These are phyloP conservation scores for Nigrospora osmanthi DNA, from an alignment of 2,329 filamentous ascomycete species.

Conservation along the genomic window DNA sequence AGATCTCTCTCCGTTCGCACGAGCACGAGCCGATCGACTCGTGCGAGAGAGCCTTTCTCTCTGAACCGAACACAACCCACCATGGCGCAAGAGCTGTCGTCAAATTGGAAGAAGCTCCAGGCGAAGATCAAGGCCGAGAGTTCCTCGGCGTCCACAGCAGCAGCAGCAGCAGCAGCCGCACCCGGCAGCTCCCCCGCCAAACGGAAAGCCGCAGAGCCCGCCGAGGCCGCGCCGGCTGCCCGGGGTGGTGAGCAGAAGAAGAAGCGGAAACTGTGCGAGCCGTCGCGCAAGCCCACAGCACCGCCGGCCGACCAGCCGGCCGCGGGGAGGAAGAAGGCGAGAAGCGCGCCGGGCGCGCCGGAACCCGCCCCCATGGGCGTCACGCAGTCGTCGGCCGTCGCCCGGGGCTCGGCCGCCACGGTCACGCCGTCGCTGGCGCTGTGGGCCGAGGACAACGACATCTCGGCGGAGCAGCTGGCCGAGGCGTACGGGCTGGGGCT, in stretches of 20 bases:
- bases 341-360: constrained; percentile 16
- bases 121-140: constrained; percentile 45
- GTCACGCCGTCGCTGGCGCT: constrained; percentile 48
- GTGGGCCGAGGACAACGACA: constrained; percentile 53
- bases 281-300: constrained; percentile 4
- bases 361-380: constrained; percentile 50
- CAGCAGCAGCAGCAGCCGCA: no score
- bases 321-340: constrained; percentile 7
- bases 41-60: no score
- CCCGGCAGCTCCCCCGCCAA: constrained; percentile 28
- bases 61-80: no score
- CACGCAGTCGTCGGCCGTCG: constrained; percentile 40
- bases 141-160: constrained; percentile 14
- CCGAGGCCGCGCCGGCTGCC: constrained; percentile 11
- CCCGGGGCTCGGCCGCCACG: constrained; percentile 27
- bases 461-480: constrained; percentile 51
- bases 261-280: constrained; percentile 20
- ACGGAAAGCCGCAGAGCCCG: constrained; percentile 30
- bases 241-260: constrained; percentile 11
- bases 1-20: no score
- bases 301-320: constrained; percentile 7
- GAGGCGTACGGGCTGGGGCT: constrained; percentile 52
- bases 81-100: constrained; percentile 46
- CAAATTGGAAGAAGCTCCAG: constrained; percentile 76
- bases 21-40: no score